Conservation (phyloP, 164 flowering plant species). For the Piper betle region DNA sequence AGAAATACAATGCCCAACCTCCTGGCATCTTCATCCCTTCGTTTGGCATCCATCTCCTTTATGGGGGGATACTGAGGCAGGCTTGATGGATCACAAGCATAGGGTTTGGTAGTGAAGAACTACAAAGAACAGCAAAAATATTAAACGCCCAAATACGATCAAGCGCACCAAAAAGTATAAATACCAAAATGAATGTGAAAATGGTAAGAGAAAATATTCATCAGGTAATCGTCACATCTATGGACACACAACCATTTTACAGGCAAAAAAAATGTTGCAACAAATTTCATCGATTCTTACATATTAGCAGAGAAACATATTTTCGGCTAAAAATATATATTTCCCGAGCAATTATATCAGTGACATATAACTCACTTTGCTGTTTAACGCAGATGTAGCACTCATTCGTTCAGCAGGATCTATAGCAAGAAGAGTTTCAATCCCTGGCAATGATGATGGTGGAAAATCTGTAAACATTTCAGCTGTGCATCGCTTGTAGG, state of each 20-base stretch:
- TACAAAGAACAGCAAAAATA: conserved; percentile 17
- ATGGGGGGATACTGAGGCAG: conserved; percentile 92
- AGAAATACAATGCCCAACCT: conserved; percentile 26
- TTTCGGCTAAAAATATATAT: too few relatives aligned
- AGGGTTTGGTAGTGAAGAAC: conserved; percentile 78
- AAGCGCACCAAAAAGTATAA: background rate
- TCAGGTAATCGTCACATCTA: background rate
- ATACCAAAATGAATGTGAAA: too few relatives aligned
- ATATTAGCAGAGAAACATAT: too few relatives aligned
- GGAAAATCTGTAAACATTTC: conserved; percentile 66
- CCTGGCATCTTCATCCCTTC: conserved; percentile 86
- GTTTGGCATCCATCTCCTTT: conserved; percentile 95
- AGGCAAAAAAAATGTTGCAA: background rate
- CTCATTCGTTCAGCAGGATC: conserved; percentile 35
- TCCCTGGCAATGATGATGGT: conserved; percentile 32
- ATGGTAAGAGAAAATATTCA: background rate
- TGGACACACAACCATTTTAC: background rate
- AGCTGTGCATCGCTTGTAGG: conserved; percentile 31
- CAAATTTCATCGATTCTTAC: too few relatives aligned
- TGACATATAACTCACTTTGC: conserved; percentile 22
- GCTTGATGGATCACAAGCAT: conserved; percentile 89
- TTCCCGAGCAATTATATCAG: background rate
- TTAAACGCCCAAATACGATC: background rate
- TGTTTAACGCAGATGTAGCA: conserved; percentile 27
- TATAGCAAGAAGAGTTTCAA: conserved; percentile 37